A percentile compares a stretch with the other conserved stretches of the same genome.
phyloP scores from a whole-genome alignment of 2,329 filamentous ascomycete species.

The Aspergillus flavus region DNA sequence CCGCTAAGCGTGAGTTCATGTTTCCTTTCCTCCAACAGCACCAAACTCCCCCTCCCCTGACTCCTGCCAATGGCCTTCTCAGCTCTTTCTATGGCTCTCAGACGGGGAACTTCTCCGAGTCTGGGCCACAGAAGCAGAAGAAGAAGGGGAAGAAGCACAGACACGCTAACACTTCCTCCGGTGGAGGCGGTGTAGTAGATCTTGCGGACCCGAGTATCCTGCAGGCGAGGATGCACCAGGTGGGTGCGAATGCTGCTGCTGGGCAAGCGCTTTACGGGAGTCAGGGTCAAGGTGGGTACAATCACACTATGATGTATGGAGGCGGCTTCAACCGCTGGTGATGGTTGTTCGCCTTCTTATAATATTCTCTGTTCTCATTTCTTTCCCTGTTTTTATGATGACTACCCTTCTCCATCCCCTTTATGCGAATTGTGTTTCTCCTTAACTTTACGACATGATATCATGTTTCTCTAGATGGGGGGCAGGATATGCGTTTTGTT shows the following conservation, averaged over 20 bases:
- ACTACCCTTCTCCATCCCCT: slow-evolving; percentile 27
- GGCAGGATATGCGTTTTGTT: slow-evolving; percentile 28
- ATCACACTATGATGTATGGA: slow-evolving; percentile 76
- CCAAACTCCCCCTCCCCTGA: slow-evolving; percentile 85
- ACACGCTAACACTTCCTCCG: slow-evolving; percentile 99
- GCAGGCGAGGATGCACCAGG: slow-evolving; percentile 94
- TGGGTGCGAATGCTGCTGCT: slow-evolving; percentile 70
- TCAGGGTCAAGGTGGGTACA: slow-evolving; percentile 92
- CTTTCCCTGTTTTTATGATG: slow-evolving; percentile 23
- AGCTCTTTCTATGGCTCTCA: slow-evolving; percentile 88
- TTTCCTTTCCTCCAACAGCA: slow-evolving; percentile 90
- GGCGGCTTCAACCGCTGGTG: slow-evolving; percentile 71
- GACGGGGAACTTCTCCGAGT: slow-evolving; percentile 85
- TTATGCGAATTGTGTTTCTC: slow-evolving; percentile 23
- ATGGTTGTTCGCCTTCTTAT: slow-evolving; percentile 30
- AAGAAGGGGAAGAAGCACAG: slow-evolving; percentile 99
- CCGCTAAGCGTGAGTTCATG: slow-evolving; percentile 97
- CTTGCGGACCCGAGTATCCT: slow-evolving; percentile 99
- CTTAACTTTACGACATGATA: slow-evolving; percentile 36
- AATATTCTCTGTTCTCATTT: slow-evolving; percentile 11
- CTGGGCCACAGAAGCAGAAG: slow-evolving; percentile 91
- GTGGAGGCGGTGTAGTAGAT: slow-evolving; percentile 99
- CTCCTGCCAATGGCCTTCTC: slow-evolving; percentile 87
- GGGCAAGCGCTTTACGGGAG: slow-evolving; percentile 88
- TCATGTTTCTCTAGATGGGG: slow-evolving; percentile 30